Evolutionary conservation across 2,329 filamentous ascomycete genomes (phyloP).

Genomic region (Coniochaeta sp.): DNA sequence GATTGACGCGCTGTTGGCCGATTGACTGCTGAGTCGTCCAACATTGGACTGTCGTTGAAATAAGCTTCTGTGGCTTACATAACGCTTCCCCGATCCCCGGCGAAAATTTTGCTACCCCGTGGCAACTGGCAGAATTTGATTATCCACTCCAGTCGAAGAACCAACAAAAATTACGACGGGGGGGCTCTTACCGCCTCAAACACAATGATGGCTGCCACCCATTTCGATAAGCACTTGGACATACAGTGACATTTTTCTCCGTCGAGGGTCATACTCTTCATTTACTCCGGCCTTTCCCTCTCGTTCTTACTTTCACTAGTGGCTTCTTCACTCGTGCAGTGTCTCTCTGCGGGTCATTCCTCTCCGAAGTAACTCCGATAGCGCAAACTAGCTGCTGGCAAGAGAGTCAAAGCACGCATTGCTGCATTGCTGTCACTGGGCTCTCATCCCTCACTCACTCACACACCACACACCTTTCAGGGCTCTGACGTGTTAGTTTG

Average conservation of each 20-base stretch:
- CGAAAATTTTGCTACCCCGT: neutral
- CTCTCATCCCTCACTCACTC: neutral
- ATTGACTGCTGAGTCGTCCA: no score
- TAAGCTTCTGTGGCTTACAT: constrained; percentile 1
- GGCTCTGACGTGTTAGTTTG: no score
- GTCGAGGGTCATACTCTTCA: neutral
- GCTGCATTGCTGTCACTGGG: neutral
- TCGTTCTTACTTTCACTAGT: neutral
- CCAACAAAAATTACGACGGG: neutral
- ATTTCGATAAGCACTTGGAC: neutral
- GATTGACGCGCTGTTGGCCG: no score
- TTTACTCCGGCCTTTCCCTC: neutral
- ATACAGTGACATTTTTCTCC: neutral
- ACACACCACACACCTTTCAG: neutral
- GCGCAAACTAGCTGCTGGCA: neutral
- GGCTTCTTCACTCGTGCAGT: neutral
- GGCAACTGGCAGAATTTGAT: neutral
- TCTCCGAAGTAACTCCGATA: neutral
- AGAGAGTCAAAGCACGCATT: no score
- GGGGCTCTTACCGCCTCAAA: neutral
- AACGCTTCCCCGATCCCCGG: neutral
- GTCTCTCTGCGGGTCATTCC: no score
- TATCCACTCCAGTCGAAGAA: neutral
- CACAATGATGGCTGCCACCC: neutral
- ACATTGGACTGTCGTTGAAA: neutral